Percentiles rank a stretch among this genome's conserved stretches.
phyloP scores from a whole-genome alignment of 331 rosid genomes.

The Cydonia oblonga region DNA sequence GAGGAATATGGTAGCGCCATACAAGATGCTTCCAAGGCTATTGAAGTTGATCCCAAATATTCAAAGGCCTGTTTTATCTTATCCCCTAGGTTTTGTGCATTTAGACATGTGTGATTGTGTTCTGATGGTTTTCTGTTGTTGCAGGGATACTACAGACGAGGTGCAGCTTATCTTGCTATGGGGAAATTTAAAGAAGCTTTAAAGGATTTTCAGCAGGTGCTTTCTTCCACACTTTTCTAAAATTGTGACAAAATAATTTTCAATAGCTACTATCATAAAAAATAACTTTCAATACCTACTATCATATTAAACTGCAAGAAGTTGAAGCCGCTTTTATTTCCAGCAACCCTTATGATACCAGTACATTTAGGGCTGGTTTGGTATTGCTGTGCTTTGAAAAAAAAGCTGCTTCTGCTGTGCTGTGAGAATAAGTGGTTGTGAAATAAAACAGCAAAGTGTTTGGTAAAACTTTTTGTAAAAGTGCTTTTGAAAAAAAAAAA shows the following conservation, averaged over 20 bases:
- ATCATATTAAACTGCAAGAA: not conserved
- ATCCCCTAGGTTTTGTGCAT: constrained; percentile 1
- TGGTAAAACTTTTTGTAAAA: too few relatives aligned
- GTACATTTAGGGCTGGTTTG: too few relatives aligned
- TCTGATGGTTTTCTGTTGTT: constrained; percentile 20
- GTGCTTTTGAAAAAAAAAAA: too few relatives aligned
- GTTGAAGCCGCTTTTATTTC: not conserved
- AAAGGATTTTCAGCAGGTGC: constrained; percentile 97
- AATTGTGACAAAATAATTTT: not conserved
- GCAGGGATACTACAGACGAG: constrained; percentile 96
- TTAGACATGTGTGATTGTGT: constrained; percentile 2
- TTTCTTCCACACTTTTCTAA: not conserved
- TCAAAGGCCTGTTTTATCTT: constrained; percentile 53
- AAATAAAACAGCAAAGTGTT: too few relatives aligned
- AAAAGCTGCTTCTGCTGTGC: too few relatives aligned
- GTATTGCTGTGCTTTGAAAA: too few relatives aligned
- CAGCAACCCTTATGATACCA: not conserved
- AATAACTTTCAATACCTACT: too few relatives aligned
- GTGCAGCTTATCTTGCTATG: constrained; percentile 89
- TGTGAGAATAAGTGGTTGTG: too few relatives aligned
- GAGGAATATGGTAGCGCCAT: constrained; percentile 98
- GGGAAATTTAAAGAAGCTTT: constrained; percentile 96
- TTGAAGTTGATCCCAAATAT: constrained; percentile 87
- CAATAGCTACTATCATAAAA: not conserved
- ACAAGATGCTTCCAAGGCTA: constrained; percentile 84